A percentile compares a stretch with the other conserved stretches of the same genome.
These are phyloP conservation scores for Ogataea parapolymorpha DNA, from an alignment of 805 yeast genomes.

Conservation along the genomic window DNA sequence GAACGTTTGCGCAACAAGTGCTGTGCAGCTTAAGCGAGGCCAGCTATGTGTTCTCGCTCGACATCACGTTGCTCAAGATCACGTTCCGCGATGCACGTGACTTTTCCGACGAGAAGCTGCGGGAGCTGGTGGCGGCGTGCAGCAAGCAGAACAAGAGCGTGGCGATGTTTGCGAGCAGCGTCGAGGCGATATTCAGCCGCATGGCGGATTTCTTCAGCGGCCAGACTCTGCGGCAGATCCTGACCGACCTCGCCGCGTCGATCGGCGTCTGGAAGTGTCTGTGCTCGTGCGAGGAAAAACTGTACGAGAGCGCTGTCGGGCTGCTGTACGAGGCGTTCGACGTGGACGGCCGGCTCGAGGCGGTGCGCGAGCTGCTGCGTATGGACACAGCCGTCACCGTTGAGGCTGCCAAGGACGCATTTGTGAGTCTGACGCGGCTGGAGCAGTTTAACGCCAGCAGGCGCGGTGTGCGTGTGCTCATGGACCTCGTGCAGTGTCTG, in stretches of 20 bases:
- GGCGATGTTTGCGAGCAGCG: constrained; percentile 12
- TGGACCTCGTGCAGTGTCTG: constrained; percentile 66
- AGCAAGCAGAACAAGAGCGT: constrained; percentile 29
- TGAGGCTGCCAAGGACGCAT: constrained; percentile 36
- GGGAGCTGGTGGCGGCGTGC: constrained; percentile 23
- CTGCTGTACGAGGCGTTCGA: constrained; percentile 75
- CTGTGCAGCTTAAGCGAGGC: constrained; percentile 18
- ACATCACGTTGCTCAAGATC: constrained; percentile 21
- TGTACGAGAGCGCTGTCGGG: constrained; percentile 69
- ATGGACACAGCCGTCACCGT: constrained; percentile 45
- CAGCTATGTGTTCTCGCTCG: constrained; percentile 20
- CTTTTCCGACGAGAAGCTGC: constrained; percentile 17
- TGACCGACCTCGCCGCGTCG: constrained; percentile 42
- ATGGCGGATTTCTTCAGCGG: constrained; percentile 24
- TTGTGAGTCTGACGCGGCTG: constrained; percentile 14
- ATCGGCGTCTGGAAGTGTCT: constrained; percentile 73
- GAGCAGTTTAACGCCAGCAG: constrained; percentile 23
- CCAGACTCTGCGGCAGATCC: constrained; percentile 30
- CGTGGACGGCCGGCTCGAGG: constrained; percentile 75
- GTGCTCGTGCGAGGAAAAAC: constrained; percentile 53
- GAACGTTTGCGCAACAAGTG: constrained; percentile 14
- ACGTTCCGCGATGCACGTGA: constrained; percentile 10
- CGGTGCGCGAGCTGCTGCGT: constrained; percentile 53
- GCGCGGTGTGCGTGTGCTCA: constrained; percentile 65
- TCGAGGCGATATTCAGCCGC: constrained; percentile 25